Percentiles rank a stretch among this genome's conserved stretches.
These are phyloP conservation scores for Mortierella claussenii DNA, from an alignment of 192 early-diverging fungal genomes.

Conservation along the genomic window DNA sequence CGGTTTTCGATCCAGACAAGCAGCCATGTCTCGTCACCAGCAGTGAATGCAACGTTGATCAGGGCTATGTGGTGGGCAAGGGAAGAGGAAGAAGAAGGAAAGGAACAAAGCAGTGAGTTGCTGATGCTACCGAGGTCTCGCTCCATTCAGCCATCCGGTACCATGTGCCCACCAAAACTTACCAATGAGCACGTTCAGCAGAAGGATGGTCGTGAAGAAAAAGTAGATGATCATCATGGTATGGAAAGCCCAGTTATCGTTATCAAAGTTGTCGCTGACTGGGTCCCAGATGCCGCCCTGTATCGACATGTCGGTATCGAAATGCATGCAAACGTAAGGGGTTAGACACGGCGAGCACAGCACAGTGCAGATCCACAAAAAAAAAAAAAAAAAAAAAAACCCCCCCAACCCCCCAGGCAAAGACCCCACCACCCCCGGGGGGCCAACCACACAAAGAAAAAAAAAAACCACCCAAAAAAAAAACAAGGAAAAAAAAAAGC, in stretches of 20 bases:
- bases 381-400: no score
- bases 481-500: no score
- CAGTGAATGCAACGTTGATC: conserved; percentile 23
- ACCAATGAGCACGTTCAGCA: conserved; percentile 38
- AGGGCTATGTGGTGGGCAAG: conserved; percentile 9
- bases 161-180: not conserved
- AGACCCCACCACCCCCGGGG: no score
- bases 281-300: conserved; percentile 29
- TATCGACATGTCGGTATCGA: no score
- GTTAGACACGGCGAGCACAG: no score
- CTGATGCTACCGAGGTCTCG: no score
- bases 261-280: conserved; percentile 1
- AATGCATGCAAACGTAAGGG: no score
- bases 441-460: no score
- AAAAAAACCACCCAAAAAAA: no score
- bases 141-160: not conserved
- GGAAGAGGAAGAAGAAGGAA: not conserved
- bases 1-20: conserved; percentile 22
- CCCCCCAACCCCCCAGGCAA: no score
- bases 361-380: no score
- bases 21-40: conserved; percentile 20
- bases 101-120: no score
- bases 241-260: conserved; percentile 16
- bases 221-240: conserved; percentile 29
- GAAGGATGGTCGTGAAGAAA: conserved; percentile 26